A percentile compares a stretch with the other conserved stretches of the same genome.
These are phyloP conservation scores for Cryptococcus floricola DNA, from an alignment of 1,284 basidiomycete species.

Conservation along the genomic window DNA sequence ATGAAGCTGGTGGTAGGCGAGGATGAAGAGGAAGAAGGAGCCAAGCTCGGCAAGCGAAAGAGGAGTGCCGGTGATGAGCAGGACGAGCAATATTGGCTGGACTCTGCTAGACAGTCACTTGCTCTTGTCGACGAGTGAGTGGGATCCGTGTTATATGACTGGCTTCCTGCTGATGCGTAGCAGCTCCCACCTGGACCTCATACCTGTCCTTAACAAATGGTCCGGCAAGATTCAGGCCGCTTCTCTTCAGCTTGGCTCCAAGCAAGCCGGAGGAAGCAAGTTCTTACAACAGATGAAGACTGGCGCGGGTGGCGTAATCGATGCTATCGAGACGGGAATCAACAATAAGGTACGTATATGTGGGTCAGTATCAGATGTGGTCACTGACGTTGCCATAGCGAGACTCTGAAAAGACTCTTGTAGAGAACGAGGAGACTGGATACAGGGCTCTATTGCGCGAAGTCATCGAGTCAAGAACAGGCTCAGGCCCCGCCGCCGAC, in stretches of 20 bases:
- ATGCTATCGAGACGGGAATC: conserved; percentile 40
- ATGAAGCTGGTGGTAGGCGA: conserved; percentile 24
- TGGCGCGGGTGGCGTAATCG: conserved; percentile 48
- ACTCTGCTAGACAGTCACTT: conserved; percentile 33
- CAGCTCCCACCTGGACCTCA: conserved; percentile 64
- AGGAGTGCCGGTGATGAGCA: conserved; percentile 16
- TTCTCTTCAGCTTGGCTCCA: conserved; percentile 51
- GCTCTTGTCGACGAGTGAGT: conserved; percentile 36
- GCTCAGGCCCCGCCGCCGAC: conserved; percentile 28
- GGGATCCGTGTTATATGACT: not conserved
- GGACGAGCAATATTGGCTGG: conserved; percentile 33
- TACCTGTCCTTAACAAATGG: conserved; percentile 83
- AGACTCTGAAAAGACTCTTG: conserved; percentile 25
- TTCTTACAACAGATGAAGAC: conserved; percentile 62
- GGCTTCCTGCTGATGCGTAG: not conserved
- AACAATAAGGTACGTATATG: conserved; percentile 25
- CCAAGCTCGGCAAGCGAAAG: conserved; percentile 23
- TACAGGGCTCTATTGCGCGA: conserved; percentile 85
- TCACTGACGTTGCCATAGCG: conserved; percentile 4
- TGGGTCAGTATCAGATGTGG: conserved; percentile 12
- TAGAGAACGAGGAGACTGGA: conserved; percentile 75
- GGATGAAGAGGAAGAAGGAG: conserved; percentile 11
- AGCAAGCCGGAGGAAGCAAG: conserved; percentile 44
- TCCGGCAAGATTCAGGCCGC: conserved; percentile 88
- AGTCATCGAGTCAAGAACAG: conserved; percentile 64